Evolutionary conservation across 2,329 filamentous ascomycete species (phyloP), one percentile per base, ranked within the genome.

Genomic region (Cladosporium sp.): DNA sequence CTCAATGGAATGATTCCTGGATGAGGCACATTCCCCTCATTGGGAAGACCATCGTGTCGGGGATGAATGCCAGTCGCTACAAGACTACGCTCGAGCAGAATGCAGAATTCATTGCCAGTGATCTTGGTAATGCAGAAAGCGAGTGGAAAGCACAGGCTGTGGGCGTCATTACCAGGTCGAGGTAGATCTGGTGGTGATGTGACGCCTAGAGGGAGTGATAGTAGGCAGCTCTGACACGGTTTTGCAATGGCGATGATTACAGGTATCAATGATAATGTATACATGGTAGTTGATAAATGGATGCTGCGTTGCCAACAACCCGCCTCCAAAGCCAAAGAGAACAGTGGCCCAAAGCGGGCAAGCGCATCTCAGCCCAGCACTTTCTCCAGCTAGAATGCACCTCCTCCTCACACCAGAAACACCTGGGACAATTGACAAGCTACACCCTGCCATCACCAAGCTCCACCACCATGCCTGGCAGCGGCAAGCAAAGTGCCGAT

Each of bases 61-160:
- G 66, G 1, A 74, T 75, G 64, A 74, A 79, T 65, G 68, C 69
- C 10, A 35, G 65, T 35, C 72, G 75, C 18, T 80, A 80, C 71
- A 59, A 66, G 18, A 79, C 77, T 2, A 78, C 75, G 14, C 74
- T 80, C 11, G 79, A 81, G 67, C 75, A 78, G 64, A 76, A 78
- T 65, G 80, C 79, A 2, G 80, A 80, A n/a, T 78, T 81, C 56
- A 74, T 82, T 52, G 78, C 79, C 14, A 72, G 69, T 53, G 79
- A 81, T 70, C 70, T 81, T 53, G 76, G 74, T 65, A 71, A 37
- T 35, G 60, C 55, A 1, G 69, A 73, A 49, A 74, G 72, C 28
- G 67, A 69, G 52, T 79, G 75, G 72, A 71, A 73, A 63, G 77
- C 78, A 29, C 71, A 67, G 57, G 74, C 69, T 23, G 79, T 80